Evolutionary conservation across 768 basidiomycete species (phyloP).

Genomic region (Collybiopsis luxurians): DNA sequence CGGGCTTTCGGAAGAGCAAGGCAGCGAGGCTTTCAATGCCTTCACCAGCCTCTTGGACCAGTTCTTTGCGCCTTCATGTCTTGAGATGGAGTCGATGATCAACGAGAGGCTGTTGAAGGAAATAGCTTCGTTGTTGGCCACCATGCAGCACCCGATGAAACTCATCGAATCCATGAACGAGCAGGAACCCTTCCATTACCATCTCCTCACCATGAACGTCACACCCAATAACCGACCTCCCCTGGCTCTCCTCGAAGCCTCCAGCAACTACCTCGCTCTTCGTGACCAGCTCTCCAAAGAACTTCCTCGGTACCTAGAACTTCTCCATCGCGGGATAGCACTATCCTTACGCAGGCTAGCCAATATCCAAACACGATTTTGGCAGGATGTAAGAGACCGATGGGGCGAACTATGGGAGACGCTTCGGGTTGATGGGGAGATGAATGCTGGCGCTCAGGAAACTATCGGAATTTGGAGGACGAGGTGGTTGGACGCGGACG

Average conservation of each 20-base stretch:
- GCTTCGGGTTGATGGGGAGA: constrained; percentile 66
- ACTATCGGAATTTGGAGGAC: constrained; percentile 70
- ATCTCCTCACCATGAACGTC: constrained; percentile 64
- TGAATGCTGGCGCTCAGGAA: constrained; percentile 64
- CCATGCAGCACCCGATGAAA: constrained; percentile 60
- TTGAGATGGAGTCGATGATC: constrained; percentile 51
- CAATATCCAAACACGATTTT: constrained; percentile 58
- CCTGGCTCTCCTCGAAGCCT: constrained; percentile 65
- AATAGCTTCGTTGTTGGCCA: constrained; percentile 54
- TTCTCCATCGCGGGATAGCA: constrained; percentile 60
- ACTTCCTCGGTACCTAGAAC: constrained; percentile 58
- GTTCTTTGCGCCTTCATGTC: constrained; percentile 49
- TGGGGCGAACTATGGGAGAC: constrained; percentile 87
- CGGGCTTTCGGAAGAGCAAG: constrained; percentile 46
- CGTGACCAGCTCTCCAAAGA: constrained; percentile 70
- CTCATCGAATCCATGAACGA: constrained; percentile 71
- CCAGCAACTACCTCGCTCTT: constrained; percentile 74
- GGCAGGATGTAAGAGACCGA: constrained; percentile 52
- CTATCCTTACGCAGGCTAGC: constrained; percentile 51
- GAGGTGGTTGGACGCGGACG: constrained; percentile 68
- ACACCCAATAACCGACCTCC: constrained; percentile 65
- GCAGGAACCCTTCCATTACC: constrained; percentile 70
- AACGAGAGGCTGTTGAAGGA: constrained; percentile 54
- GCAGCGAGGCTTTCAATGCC: constrained; percentile 67
- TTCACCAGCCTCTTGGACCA: constrained; percentile 60